phyloP scores from a whole-genome alignment of 1,284 basidiomycete genomes.

The Tilletia setariae region DNA sequence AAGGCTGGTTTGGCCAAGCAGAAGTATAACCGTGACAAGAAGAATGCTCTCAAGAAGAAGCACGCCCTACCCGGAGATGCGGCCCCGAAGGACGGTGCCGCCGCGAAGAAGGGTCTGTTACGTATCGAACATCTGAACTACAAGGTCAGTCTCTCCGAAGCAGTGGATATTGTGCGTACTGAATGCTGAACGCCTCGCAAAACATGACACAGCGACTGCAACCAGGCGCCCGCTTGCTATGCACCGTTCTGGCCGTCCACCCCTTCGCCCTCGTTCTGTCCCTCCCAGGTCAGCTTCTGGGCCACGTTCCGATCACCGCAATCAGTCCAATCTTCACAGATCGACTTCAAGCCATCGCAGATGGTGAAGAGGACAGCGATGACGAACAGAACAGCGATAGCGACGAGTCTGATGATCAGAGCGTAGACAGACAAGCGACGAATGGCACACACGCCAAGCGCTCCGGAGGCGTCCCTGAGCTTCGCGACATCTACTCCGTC shows the following conservation, averaged over 20 bases:
- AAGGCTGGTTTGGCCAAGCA: slow-evolving; percentile 28
- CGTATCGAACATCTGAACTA: slow-evolving; percentile 91
- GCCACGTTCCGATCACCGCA: slow-evolving; percentile 90
- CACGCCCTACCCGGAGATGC: slow-evolving; percentile 24
- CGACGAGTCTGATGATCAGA: slow-evolving; percentile 46
- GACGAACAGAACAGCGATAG: slow-evolving; percentile 59
- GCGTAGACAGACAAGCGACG: slow-evolving; percentile 19
- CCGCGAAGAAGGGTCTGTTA: slow-evolving; percentile 56
- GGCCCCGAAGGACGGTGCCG: slow-evolving; percentile 18
- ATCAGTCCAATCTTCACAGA: slow-evolving; percentile 79
- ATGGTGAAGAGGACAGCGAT: slow-evolving; percentile 55
- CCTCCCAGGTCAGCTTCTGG: slow-evolving; percentile 89
- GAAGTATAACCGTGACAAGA: slow-evolving; percentile 38
- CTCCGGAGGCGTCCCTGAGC: slow-evolving; percentile 38
- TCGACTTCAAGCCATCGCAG: slow-evolving; percentile 59
- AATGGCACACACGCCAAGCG: slow-evolving; percentile 18
- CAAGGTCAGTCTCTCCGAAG: slow-evolving; percentile 63
- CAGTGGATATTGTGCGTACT: not conserved
- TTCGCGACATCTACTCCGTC: slow-evolving; percentile 68
- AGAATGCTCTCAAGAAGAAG: slow-evolving; percentile 53
- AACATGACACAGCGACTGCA: slow-evolving; percentile 65
- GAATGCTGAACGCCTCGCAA: not conserved
- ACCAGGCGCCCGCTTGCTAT: slow-evolving; percentile 80
- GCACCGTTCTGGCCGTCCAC: slow-evolving; percentile 79
- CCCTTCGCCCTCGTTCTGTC: slow-evolving; percentile 88